Evolutionary conservation across 768 basidiomycete genomes (phyloP).

Genomic region (Hypsizygus marmoreus): DNA sequence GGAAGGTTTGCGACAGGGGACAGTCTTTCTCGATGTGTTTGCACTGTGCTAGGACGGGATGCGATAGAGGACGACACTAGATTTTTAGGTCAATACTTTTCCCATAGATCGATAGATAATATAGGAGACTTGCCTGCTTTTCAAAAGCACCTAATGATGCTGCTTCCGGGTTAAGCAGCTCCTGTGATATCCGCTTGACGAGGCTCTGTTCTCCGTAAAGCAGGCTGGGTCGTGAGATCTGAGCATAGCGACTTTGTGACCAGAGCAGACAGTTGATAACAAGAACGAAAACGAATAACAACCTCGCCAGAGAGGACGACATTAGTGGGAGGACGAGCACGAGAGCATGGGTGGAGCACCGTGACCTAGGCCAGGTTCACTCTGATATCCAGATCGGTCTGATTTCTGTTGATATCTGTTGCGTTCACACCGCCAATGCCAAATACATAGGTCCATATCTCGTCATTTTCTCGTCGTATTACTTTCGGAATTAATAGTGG

Average conservation of each 20-base stretch:
- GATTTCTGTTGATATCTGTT: too few relatives aligned
- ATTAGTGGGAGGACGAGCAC: slow-evolving; percentile 32
- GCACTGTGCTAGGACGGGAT: slow-evolving; percentile 62
- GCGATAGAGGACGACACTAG: slow-evolving; percentile 68
- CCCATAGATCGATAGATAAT: too few relatives aligned
- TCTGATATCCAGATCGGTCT: too few relatives aligned
- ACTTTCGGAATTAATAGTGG: too few relatives aligned
- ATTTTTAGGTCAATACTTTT: background rate
- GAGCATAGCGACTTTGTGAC: slow-evolving; percentile 60
- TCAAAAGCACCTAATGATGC: slow-evolving; percentile 16
- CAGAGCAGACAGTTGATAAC: slow-evolving; percentile 62
- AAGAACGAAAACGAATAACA: slow-evolving; percentile 54
- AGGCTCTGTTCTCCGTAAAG: slow-evolving; percentile 34
- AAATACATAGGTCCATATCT: too few relatives aligned
- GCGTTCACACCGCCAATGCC: too few relatives aligned
- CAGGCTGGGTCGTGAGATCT: slow-evolving; percentile 25
- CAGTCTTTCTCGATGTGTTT: slow-evolving; percentile 61
- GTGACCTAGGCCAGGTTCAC: too few relatives aligned
- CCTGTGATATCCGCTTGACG: slow-evolving; percentile 43
- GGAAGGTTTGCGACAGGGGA: slow-evolving; percentile 58
- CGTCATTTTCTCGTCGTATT: too few relatives aligned
- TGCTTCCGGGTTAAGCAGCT: slow-evolving; percentile 31
- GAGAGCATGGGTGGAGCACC: too few relatives aligned
- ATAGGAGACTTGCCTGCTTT: slow-evolving; percentile 27
- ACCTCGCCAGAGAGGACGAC: slow-evolving; percentile 48